phyloP scores from a whole-genome alignment of 352 stramenopile genomes.

The Globisporangium camurandrum region DNA sequence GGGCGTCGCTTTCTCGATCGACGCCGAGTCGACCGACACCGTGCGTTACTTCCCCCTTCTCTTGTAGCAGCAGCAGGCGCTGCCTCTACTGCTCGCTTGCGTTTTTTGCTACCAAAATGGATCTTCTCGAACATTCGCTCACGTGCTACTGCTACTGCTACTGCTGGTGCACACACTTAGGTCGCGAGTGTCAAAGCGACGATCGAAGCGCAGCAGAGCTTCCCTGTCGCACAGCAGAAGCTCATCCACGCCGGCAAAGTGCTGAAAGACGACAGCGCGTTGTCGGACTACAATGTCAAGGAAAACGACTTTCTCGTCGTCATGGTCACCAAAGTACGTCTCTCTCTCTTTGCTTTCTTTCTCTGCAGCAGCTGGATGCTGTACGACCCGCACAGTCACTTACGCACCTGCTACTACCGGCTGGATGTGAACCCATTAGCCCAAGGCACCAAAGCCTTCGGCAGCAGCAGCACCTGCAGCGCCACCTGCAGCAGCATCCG shows the following conservation, averaged over 20 bases:
- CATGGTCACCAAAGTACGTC: slow-evolving; percentile 78
- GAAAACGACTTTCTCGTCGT: slow-evolving; percentile 86
- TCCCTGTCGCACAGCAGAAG: slow-evolving; percentile 69
- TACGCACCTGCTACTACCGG: no score
- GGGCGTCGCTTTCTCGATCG: slow-evolving; percentile 71
- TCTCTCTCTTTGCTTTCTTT: no score
- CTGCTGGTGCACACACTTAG: slow-evolving; percentile 14
- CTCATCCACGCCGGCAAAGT: slow-evolving; percentile 86
- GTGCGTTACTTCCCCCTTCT: slow-evolving; percentile 18
- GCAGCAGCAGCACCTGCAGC: slow-evolving; percentile 15
- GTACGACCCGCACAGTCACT: no score
- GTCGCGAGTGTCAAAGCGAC: slow-evolving; percentile 73
- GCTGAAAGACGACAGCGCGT: slow-evolving; percentile 76
- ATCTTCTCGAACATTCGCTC: slow-evolving; percentile 7
- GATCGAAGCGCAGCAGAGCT: slow-evolving; percentile 68
- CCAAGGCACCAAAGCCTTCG: slow-evolving; percentile 48
- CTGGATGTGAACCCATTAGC: no score
- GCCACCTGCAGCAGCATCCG: slow-evolving; percentile 17
- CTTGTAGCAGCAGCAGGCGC: no score
- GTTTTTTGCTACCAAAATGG: slow-evolving; percentile 1
- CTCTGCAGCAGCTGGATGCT: no score
- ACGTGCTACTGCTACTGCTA: not conserved
- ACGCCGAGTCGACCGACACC: slow-evolving; percentile 64
- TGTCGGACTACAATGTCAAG: slow-evolving; percentile 81
- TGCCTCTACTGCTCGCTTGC: no score